A percentile compares a stretch with the other conserved stretches of the same genome.
Evolutionary conservation across 2,329 filamentous ascomycete species (phyloP).

Genomic region (Microsporum canis): DNA sequence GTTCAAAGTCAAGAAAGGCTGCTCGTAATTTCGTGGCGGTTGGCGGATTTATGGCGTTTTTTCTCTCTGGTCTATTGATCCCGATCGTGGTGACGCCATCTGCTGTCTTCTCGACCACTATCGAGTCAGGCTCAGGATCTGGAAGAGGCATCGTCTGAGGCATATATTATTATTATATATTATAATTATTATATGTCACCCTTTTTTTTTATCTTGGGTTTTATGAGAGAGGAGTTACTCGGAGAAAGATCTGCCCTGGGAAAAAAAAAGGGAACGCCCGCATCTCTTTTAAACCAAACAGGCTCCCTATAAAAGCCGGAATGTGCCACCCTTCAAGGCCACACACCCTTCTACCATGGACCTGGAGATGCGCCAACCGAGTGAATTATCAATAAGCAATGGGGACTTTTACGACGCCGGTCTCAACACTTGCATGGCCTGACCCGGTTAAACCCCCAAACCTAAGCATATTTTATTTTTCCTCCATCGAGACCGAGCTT

Average conservation of each 20-base stretch:
- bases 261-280: background rate
- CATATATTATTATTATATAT: conserved; percentile 3
- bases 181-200: background rate
- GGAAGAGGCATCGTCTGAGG: background rate
- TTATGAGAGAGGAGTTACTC: background rate
- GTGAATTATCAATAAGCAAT: background rate
- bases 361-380: background rate
- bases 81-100: conserved; percentile 45
- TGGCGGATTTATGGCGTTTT: conserved; percentile 43
- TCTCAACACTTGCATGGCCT: background rate
- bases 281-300: background rate
- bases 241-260: background rate
- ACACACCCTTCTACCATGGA: background rate
- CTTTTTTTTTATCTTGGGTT: no score
- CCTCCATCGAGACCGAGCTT: background rate
- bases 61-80: conserved; percentile 41
- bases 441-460: background rate
- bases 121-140: conserved; percentile 6
- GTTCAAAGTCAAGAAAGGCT: conserved; percentile 41
- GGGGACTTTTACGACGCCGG: background rate
- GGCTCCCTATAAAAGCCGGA: background rate
- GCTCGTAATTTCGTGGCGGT: conserved; percentile 40
- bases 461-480: background rate
- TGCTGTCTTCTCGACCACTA: conserved; percentile 13
- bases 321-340: background rate